A percentile compares a stretch with the other conserved stretches of the same genome.
Conservation (phyloP, 2,329 filamentous ascomycete species). For the Verticillium klebahnii region DNA sequence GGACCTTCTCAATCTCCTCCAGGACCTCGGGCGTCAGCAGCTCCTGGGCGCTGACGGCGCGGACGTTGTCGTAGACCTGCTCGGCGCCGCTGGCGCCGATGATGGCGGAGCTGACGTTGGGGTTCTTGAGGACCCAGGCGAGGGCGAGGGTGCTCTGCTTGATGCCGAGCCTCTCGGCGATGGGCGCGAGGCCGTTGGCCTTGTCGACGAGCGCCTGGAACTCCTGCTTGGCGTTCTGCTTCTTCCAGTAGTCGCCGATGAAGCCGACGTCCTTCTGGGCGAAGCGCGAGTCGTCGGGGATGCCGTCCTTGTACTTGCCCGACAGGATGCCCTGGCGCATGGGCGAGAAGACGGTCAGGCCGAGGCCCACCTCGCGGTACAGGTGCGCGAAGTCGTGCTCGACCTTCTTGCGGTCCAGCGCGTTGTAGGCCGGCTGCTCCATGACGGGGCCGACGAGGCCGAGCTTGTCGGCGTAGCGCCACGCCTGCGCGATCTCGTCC, state of each 20-base stretch:
- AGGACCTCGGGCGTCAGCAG: slow-evolving; percentile 56
- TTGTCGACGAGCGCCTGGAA: slow-evolving; percentile 55
- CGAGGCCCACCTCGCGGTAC: slow-evolving; percentile 55
- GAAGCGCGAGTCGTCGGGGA: slow-evolving; percentile 55
- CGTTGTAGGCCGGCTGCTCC: slow-evolving; percentile 65
- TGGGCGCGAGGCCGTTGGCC: slow-evolving; percentile 54
- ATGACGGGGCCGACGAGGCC: slow-evolving; percentile 59
- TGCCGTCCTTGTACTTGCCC: slow-evolving; percentile 63
- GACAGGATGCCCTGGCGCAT: slow-evolving; percentile 54
- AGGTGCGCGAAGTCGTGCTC: slow-evolving; percentile 58
- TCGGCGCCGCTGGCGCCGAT: slow-evolving; percentile 53
- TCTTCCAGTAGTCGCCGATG: slow-evolving; percentile 47
- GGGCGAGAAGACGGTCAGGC: slow-evolving; percentile 60
- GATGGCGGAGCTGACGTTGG: slow-evolving; percentile 57
- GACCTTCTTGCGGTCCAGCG: slow-evolving; percentile 57
- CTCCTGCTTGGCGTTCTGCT: slow-evolving; percentile 39
- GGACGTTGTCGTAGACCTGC: slow-evolving; percentile 57
- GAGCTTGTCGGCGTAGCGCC: slow-evolving; percentile 55
- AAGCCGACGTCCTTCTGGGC: slow-evolving; percentile 49
- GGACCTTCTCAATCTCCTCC: slow-evolving; percentile 53
- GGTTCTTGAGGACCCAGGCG: slow-evolving; percentile 60
- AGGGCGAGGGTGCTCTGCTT: slow-evolving; percentile 52
- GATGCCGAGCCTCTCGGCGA: slow-evolving; percentile 61
- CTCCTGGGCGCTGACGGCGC: slow-evolving; percentile 46
- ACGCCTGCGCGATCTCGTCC: slow-evolving; percentile 60